These are phyloP conservation scores for Rhizopus stolonifer DNA, from an alignment of 371 early-diverging fungal genomes.

Conservation along the genomic window DNA sequence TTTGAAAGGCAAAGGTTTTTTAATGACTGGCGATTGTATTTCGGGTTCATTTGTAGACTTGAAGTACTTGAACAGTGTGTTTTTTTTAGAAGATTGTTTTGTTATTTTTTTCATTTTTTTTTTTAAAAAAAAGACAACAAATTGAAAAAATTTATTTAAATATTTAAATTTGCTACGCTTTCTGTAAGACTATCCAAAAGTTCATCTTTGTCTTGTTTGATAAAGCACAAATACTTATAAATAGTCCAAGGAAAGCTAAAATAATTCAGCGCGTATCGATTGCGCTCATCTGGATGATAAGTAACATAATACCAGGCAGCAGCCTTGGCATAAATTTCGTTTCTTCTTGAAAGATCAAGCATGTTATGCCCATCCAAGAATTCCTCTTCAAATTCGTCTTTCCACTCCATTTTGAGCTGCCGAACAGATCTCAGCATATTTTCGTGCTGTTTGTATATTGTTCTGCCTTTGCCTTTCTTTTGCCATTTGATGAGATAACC, in stretches of 20 bases:
- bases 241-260: slow-evolving; percentile 71
- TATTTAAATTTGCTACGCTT: no score
- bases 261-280: slow-evolving; percentile 16
- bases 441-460: slow-evolving; percentile 45
- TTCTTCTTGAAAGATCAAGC: slow-evolving; percentile 15
- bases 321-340: slow-evolving; percentile 54
- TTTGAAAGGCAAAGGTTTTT: no score
- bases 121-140: not conserved
- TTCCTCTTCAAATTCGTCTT: slow-evolving; percentile 44
- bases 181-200: no score
- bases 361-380: slow-evolving; percentile 21
- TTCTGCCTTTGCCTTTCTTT: slow-evolving; percentile 35
- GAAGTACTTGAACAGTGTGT: slow-evolving; percentile 22
- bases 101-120: not conserved
- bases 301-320: slow-evolving; percentile 78
- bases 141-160: not conserved
- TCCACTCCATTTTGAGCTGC: slow-evolving; percentile 37
- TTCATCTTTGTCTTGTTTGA: slow-evolving; percentile 7
- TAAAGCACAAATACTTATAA: slow-evolving; percentile 50
- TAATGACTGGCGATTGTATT: no score
- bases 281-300: slow-evolving; percentile 50
- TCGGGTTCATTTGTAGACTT: slow-evolving; percentile 4
- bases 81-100: slow-evolving; percentile 2
- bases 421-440: slow-evolving; percentile 39
- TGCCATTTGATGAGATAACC: slow-evolving; percentile 44